A percentile compares a stretch with the other conserved stretches of the same genome.
Evolutionary conservation across 495 filamentous ascomycete species (phyloP).

Genomic region (Evansstolkia leycettana): DNA sequence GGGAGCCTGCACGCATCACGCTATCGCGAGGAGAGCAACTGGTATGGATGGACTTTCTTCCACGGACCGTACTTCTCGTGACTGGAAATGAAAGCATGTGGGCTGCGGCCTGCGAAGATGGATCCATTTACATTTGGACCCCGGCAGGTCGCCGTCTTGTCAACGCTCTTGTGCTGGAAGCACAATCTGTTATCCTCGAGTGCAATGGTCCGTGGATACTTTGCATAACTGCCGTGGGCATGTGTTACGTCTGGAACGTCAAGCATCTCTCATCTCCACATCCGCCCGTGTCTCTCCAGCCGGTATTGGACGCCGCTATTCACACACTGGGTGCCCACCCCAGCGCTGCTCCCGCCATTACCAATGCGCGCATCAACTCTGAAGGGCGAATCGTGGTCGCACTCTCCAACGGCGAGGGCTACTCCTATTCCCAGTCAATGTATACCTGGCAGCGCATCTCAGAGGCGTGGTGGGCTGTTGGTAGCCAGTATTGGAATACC

Average conservation of each 20-base stretch:
- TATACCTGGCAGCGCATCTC: slow-evolving; percentile 89
- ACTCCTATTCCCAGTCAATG: slow-evolving; percentile 69
- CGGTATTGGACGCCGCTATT: slow-evolving; percentile 77
- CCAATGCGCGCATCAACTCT: slow-evolving; percentile 82
- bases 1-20: slow-evolving; percentile 73
- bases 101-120: slow-evolving; percentile 88
- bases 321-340: slow-evolving; percentile 55
- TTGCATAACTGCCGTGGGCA: slow-evolving; percentile 75
- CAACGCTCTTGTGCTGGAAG: slow-evolving; percentile 75
- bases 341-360: slow-evolving; percentile 63
- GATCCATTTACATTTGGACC: slow-evolving; percentile 85
- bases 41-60: slow-evolving; percentile 90
- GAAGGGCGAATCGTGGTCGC: slow-evolving; percentile 72
- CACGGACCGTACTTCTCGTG: slow-evolving; percentile 66
- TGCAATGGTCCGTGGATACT: slow-evolving; percentile 81
- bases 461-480: slow-evolving; percentile 96
- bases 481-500: slow-evolving; percentile 97
- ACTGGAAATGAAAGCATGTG: slow-evolving; percentile 86
- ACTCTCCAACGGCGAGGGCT: slow-evolving; percentile 87
- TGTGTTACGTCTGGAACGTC: slow-evolving; percentile 91
- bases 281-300: slow-evolving; percentile 80
- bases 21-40: slow-evolving; percentile 71
- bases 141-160: slow-evolving; percentile 81
- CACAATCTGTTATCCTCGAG: slow-evolving; percentile 88
- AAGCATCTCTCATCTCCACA: slow-evolving; percentile 74